Evolutionary conservation across 345 rosid genomes (phyloP), one percentile per base, ranked within the genome.

Genomic region (Pseudoturritis turrita): DNA sequence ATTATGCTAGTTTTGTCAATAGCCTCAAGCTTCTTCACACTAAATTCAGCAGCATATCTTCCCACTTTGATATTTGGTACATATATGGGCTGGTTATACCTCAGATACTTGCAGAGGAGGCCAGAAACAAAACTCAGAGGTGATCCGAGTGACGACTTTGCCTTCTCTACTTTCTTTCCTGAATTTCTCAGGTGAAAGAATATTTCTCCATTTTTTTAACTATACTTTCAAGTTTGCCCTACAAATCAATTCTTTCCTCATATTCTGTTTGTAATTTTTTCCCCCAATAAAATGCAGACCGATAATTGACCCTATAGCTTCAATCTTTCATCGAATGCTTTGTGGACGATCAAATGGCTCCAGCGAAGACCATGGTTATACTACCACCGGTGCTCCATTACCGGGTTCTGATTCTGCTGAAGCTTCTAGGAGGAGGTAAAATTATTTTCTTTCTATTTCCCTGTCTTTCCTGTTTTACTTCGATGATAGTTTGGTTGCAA

Each of bases 381-480:
- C 83, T 2, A 40, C 88, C 59, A 88, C 89, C 13, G 86, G 89
- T 43, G 81, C 89, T 36, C 80, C 96, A 18, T 81, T 96, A 74
- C 98, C 88, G n/a, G 97, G 97, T 72, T 96, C 98, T 66, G 97
- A 96, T 74, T 90, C 97, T 39, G 83, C 86, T 40, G 99, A 96
- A 82, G 89, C 99, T 63, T 83, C 99, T 46, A 86, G 99, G 77
- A 92, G 98, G 78, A 90, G 99, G 99, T 89, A 81, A 66, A 12
- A 44, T 50, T 43, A 21, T 40, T 43, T 37, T 23, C 23, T 31
- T 36, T 52, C 50, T 10, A 8, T 14, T 19, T 70, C 36, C 12
- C 31, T 37, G 47, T 47, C 37, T 55, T 49, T n/a, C 15, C 14
- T 71, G 43, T 6, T 71, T 26, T 4, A 31, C 5, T 31, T 46